phyloP scores from a whole-genome alignment of 176 grass and related monocot species.

The Rhynchospora tenuis region DNA sequence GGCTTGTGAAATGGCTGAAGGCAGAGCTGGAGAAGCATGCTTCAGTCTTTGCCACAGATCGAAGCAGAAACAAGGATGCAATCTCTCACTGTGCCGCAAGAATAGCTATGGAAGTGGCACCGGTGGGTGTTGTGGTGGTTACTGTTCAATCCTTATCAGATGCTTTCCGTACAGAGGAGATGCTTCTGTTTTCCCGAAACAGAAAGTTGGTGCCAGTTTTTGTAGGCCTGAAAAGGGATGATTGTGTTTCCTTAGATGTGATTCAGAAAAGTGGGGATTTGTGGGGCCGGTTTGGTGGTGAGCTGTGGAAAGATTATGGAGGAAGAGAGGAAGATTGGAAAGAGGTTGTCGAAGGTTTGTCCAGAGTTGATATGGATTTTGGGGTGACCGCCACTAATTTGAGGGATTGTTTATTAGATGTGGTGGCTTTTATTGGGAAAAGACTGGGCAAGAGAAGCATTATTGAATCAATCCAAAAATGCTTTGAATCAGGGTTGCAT shows the following conservation, averaged over 20 bases:
- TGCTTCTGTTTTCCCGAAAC: conserved; percentile 24
- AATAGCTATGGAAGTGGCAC: conserved; percentile 32
- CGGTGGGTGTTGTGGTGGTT: conserved; percentile 34
- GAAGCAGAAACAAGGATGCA: conserved; percentile 25
- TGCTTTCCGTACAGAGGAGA: conserved; percentile 47
- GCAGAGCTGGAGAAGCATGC: conserved; percentile 51
- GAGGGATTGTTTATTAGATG: conserved; percentile 29
- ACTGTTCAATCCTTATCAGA: conserved; percentile 26
- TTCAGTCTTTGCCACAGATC: conserved; percentile 26
- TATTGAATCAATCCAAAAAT: conserved; percentile 22
- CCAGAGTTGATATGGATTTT: conserved; percentile 5
- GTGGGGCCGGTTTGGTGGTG: conserved; percentile 39
- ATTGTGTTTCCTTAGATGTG: conserved; percentile 27
- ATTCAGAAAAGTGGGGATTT: conserved; percentile 31
- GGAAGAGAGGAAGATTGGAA: conserved; percentile 37
- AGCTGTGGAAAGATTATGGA: conserved; percentile 33
- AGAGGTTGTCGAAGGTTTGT: conserved; percentile 26
- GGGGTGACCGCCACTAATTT: conserved; percentile 24
- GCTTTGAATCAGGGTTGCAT: conserved; percentile 12
- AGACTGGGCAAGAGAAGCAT: conserved; percentile 29
- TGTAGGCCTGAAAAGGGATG: conserved; percentile 25
- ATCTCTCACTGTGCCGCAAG: neutral
- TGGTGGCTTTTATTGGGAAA: conserved; percentile 27
- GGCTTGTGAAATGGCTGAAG: conserved; percentile 47
- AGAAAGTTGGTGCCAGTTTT: conserved; percentile 39